Conservation (phyloP, 2,329 filamentous ascomycete species). For the Plectosphaerella sp. region DNA sequence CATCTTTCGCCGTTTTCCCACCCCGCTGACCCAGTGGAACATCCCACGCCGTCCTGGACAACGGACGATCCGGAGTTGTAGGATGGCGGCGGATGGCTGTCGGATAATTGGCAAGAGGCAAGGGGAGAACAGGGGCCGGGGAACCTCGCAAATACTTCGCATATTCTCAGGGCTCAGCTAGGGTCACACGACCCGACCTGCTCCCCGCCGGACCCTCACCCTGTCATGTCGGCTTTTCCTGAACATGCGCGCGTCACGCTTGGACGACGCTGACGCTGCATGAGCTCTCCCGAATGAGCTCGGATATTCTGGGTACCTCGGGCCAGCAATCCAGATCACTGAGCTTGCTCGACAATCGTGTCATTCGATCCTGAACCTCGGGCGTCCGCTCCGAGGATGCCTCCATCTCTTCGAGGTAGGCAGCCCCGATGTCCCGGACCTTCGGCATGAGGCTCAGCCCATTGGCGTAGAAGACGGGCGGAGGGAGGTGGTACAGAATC, state of each 20-base stretch:
- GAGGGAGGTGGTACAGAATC: conserved; percentile 26
- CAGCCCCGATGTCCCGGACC: conserved; percentile 28
- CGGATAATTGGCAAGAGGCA: neutral
- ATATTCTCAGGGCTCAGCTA: neutral
- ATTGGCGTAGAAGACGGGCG: conserved; percentile 26
- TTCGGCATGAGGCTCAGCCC: conserved; percentile 28
- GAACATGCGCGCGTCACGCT: neutral
- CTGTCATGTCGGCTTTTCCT: neutral
- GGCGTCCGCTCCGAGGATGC: conserved; percentile 4
- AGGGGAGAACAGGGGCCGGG: neutral
- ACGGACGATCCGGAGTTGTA: neutral
- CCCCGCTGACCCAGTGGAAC: no score
- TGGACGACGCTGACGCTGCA: neutral
- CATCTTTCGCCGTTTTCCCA: no score
- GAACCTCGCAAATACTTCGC: conserved; percentile 1
- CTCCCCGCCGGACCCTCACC: neutral
- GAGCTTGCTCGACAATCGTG: conserved; percentile 21
- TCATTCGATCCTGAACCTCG: conserved; percentile 17
- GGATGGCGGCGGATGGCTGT: neutral
- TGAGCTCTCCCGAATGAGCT: neutral
- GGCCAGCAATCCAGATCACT: conserved; percentile 26
- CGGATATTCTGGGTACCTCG: conserved; percentile 3
- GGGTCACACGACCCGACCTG: neutral
- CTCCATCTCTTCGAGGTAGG: conserved; percentile 21
- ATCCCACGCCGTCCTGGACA: no score